Base-by-base conservation (phyloP, 352 stramenopile species). In the Phytophthora lateralis region DNA sequence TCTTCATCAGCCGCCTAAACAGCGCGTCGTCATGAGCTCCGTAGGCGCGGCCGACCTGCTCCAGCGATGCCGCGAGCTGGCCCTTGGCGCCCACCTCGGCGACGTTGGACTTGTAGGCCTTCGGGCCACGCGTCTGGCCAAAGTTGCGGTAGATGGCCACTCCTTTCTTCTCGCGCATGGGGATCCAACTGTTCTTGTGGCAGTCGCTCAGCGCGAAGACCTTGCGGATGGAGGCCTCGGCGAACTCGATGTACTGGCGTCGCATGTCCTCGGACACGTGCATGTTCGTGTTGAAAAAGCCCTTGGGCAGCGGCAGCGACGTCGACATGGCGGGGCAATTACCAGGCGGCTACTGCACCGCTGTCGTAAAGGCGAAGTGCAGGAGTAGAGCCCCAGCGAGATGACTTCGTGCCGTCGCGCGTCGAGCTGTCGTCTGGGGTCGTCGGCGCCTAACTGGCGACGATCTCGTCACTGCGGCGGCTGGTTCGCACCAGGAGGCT, bases 161-260 rank as follows among this genome's bases (percentile, higher is more conserved):
- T 15, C 75, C 76, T 54, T 93, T 91, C 72, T 95, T 93, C 73
- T 95, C 86, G 54, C 76, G 73, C 76, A 91, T 81, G 35, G 83
- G 84, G 60, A 95, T 88, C 83, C 86, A 95, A 61, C 78, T 89
- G 68, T 95, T 93, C 57, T 80, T 78, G 71, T 92, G 83, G 51
- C 76, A 76, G 66, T 93, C 86, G 55, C 73, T 89, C 26, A 95
- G 73, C 53, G 84, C 84, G 66, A 93, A 93, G 37, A 93, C 80
- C 59, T 93, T 89, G 57, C 83, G 83, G 60, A 93, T 89, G 20
- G 83, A 91, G n/a, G 75, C 69, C 72, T 92, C 83, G 30, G 83
- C 84, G 49, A 82, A 91, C 69, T 91, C 82, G 24, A 91, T 82
- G 73, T 92, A 93, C 56, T 90, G 80, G 9, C 73, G 77, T 6